Conservation (phyloP, 495 filamentous ascomycete species). For the Lasiosphaeria hispida region DNA sequence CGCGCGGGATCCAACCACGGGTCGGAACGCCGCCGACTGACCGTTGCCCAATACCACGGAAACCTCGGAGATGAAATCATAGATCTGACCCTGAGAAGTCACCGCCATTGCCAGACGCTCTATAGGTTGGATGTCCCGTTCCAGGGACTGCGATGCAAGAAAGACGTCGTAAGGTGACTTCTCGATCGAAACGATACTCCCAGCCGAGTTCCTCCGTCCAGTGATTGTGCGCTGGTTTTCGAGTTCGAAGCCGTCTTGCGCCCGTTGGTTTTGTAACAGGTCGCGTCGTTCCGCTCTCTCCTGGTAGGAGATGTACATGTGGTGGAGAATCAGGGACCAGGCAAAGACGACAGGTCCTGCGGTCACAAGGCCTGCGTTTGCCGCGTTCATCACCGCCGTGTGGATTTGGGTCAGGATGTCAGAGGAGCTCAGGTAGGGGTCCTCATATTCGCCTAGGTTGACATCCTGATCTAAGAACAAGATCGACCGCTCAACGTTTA, state of each 20-base stretch:
- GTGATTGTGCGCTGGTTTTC: constrained; percentile 34
- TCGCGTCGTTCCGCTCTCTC: constrained; percentile 58
- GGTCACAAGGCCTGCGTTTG: constrained; percentile 41
- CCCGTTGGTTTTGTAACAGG: constrained; percentile 59
- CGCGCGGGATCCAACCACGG: constrained; percentile 48
- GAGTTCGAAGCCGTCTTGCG: constrained; percentile 53
- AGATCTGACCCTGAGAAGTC: constrained; percentile 55
- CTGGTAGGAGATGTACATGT: constrained; percentile 59
- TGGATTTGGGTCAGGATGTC: constrained; percentile 64
- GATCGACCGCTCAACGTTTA: constrained; percentile 61
- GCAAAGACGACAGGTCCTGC: constrained; percentile 69
- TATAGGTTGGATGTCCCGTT: constrained; percentile 37
- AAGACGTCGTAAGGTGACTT: constrained; percentile 48
- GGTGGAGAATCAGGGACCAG: constrained; percentile 74
- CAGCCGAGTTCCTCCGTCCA: constrained; percentile 47
- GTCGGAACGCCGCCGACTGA: constrained; percentile 44
- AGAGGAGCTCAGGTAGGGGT: constrained; percentile 61
- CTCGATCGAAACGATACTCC: constrained; percentile 51
- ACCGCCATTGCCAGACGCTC: constrained; percentile 47
- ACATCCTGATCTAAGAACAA: constrained; percentile 40
- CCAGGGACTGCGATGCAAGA: constrained; percentile 38
- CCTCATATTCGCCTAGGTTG: constrained; percentile 40
- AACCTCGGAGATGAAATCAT: constrained; percentile 61
- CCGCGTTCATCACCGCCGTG: constrained; percentile 54
- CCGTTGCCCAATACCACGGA: constrained; percentile 47